Evolutionary conservation across 2,329 filamentous ascomycete species (phyloP), one percentile per base, ranked within the genome.

Genomic region (Clathrospora elynae): DNA sequence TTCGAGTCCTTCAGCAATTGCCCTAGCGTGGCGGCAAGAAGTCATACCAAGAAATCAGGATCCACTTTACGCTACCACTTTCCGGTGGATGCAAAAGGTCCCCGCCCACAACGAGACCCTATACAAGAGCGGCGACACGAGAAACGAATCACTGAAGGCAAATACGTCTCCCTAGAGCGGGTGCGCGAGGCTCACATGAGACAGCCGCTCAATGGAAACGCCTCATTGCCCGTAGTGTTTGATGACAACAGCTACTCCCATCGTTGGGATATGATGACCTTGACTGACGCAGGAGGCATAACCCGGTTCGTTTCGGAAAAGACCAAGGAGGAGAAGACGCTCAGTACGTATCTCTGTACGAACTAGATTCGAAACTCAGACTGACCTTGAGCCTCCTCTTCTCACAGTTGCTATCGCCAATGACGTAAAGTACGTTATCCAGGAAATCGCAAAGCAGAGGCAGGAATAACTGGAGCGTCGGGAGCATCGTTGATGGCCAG

Each of bases 211-310:
- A 13, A 23, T 19, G 24, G 7, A 17, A 19, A 16, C 7, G 32
- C 12, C 31, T 9, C 18, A 14, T 7, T 20, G 13, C 32, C 20
- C 14, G 14, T 29, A 10, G 10, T 24, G 11, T 11, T 7, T 10
- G 12, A 17, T 6, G 23, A 35, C 17, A 13, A 13, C 6, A 29
- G 16, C 14, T 13, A 46, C 17, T 13, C 35, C 16, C 58, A 59
- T 35, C 83, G 86, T 67, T 93, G 88, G 88, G 74, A 85, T 44
- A 91, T 92, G 86, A 86, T 82, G 6, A 91, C 87, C 7, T 80
- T 84, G 8, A 86, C 83, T 46, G 81, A 91, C 64, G 87, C 87
- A 0, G 77, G 77, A 39, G 88, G 88, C 0, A 33, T 57, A 6
- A 50, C 57, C 7, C 39, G 46, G 12, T 67, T 78, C 18, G 59